phyloP scores from a whole-genome alignment of 1,139 yeast species.

The Geotrichum europaeum region DNA sequence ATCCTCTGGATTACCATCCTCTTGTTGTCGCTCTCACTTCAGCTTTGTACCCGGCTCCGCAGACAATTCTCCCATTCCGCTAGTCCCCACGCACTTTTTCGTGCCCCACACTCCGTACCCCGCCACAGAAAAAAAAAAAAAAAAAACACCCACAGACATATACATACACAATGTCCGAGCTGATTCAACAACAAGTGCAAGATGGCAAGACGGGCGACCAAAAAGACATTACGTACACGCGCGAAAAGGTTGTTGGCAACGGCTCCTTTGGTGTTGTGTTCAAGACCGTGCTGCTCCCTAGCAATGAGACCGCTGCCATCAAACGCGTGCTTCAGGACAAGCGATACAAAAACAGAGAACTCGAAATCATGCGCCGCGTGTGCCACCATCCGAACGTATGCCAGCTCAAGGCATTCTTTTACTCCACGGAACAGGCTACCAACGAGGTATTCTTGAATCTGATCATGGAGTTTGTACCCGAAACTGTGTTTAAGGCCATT shows the following conservation, averaged over 20 bases:
- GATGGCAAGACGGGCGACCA: slow-evolving; percentile 68
- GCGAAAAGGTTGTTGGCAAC: slow-evolving; percentile 85
- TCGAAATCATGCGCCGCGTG: slow-evolving; percentile 89
- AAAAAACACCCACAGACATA: background rate
- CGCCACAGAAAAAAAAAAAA: background rate
- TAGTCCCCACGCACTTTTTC: background rate
- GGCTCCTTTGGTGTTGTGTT: slow-evolving; percentile 97
- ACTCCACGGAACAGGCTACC: slow-evolving; percentile 56
- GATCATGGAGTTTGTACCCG: slow-evolving; percentile 89
- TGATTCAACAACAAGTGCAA: slow-evolving; percentile 63
- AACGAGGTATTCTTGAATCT: slow-evolving; percentile 82
- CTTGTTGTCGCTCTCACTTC: background rate
- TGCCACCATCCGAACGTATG: slow-evolving; percentile 86
- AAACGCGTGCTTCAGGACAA: slow-evolving; percentile 92
- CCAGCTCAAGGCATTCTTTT: slow-evolving; percentile 80
- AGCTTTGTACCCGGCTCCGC: background rate
- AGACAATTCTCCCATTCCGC: background rate
- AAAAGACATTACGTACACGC: slow-evolving; percentile 59
- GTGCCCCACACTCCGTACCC: background rate
- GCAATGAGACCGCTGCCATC: slow-evolving; percentile 79
- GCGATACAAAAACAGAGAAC: slow-evolving; percentile 91
- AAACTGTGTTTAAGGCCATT: slow-evolving; percentile 84
- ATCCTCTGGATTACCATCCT: background rate
- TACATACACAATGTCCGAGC: slow-evolving; percentile 28
- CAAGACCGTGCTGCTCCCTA: slow-evolving; percentile 72